These are phyloP conservation scores for Apiotrichum laibachii DNA, from an alignment of 1,284 basidiomycete species.

Conservation along the genomic window DNA sequence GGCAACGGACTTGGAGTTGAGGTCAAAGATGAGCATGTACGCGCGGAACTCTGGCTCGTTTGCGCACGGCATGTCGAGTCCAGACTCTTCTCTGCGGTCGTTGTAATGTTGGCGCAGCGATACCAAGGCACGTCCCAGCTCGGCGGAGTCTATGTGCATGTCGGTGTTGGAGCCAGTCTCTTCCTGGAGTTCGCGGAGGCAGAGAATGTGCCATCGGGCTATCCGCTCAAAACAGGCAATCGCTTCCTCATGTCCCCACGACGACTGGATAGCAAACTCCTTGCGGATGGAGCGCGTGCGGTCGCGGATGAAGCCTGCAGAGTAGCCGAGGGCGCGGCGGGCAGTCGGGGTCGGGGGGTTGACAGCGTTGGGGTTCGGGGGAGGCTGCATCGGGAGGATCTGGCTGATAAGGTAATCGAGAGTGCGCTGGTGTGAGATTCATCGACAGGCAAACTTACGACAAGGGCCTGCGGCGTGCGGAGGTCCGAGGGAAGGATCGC, in stretches of 20 bases:
- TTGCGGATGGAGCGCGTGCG: constrained; percentile 85
- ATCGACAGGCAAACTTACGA: constrained; percentile 54
- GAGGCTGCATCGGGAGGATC: constrained; percentile 62
- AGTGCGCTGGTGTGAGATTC: constrained; percentile 59
- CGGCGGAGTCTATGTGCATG: constrained; percentile 48
- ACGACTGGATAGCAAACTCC: constrained; percentile 92
- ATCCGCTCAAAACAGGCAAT: constrained; percentile 92
- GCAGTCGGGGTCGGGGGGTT: constrained; percentile 28
- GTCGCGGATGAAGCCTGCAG: constrained; percentile 75
- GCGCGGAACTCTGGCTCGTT: constrained; percentile 94
- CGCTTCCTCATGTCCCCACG: constrained; percentile 65
- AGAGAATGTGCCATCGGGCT: constrained; percentile 87
- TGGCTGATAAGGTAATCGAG: constrained; percentile 88
- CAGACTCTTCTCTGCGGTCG: constrained; percentile 65
- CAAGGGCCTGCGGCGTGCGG: constrained; percentile 78
- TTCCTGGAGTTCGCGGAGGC: constrained; percentile 67
- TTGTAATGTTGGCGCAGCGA: constrained; percentile 91
- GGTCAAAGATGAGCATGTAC: constrained; percentile 88
- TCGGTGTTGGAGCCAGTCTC: constrained; percentile 42
- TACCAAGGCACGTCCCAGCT: constrained; percentile 58
- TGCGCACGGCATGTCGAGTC: constrained; percentile 58
- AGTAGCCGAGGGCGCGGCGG: constrained; percentile 59
- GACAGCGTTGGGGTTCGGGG: constrained; percentile 24
- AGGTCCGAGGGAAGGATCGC: constrained; percentile 85
- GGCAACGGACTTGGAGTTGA: constrained; percentile 77